Evolutionary conservation across 257 asterid genomes (phyloP).

Genomic region (Capsicum rhomboideum): DNA sequence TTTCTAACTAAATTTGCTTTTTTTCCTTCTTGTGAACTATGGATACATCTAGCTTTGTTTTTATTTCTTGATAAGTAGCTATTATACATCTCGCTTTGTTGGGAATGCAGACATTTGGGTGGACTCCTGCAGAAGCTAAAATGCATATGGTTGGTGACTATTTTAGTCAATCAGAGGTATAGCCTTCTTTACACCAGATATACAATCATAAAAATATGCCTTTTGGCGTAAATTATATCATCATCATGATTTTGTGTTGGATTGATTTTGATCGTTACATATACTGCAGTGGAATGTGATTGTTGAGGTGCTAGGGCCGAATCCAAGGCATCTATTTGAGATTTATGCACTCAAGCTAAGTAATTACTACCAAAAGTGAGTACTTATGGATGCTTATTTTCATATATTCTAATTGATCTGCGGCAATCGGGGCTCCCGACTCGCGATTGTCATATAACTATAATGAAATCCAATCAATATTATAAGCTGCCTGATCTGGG

Average conservation of each 20-base stretch:
- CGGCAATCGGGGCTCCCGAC: background rate
- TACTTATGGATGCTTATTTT: slow-evolving; percentile 5
- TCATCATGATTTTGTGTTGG: background rate
- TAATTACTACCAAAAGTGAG: slow-evolving; percentile 65
- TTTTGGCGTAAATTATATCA: background rate
- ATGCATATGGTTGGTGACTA: slow-evolving; percentile 78
- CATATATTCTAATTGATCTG: background rate
- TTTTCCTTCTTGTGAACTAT: background rate
- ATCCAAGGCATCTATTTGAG: slow-evolving; percentile 91
- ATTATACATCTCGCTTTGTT: background rate
- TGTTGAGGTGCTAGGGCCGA: slow-evolving; percentile 72
- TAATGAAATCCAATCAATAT: background rate
- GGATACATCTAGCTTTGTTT: background rate
- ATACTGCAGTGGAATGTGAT: slow-evolving; percentile 68
- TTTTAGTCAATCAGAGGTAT: slow-evolving; percentile 81
- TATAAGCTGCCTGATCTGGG: background rate
- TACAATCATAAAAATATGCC: background rate
- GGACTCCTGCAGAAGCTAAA: slow-evolving; percentile 90
- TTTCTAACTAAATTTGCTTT: background rate
- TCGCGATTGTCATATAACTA: background rate
- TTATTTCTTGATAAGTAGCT: background rate
- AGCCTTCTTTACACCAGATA: background rate
- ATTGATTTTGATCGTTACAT: background rate
- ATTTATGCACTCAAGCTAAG: slow-evolving; percentile 76
- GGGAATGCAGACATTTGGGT: slow-evolving; percentile 67